Evolutionary conservation across 257 asterid genomes (phyloP).

Genomic region (Euphrasia confusa): DNA sequence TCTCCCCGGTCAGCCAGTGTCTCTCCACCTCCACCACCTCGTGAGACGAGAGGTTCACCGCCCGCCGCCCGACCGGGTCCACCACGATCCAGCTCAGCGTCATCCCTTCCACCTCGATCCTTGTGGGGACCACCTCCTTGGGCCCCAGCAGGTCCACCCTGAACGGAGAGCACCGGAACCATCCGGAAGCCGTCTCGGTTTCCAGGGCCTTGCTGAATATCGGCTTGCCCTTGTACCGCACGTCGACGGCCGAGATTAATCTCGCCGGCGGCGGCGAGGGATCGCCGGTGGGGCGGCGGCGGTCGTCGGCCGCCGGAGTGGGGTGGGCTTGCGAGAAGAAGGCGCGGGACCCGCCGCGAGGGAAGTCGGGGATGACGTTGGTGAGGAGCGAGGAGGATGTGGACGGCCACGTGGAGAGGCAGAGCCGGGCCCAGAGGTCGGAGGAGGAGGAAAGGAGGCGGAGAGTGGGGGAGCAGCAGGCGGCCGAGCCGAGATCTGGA

Average conservation of each 20-base stretch:
- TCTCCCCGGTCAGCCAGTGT: conserved; percentile 90
- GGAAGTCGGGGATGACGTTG: conserved; percentile 44
- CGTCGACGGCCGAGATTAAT: conserved; percentile 75
- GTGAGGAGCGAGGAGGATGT: conserved; percentile 41
- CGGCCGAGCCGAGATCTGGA: conserved; percentile 48
- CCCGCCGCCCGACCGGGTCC: conserved; percentile 44
- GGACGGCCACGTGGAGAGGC: conserved; percentile 84
- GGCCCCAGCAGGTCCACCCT: conserved; percentile 75
- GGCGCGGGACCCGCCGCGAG: conserved; percentile 59
- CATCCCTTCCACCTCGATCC: conserved; percentile 37
- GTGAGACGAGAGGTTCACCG: conserved; percentile 65
- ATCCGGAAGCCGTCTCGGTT: conserved; percentile 53
- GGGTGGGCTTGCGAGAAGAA: conserved; percentile 61
- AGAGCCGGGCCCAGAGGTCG: conserved; percentile 49
- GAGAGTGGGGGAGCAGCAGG: conserved; percentile 58
- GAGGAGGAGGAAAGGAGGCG: conserved; percentile 49
- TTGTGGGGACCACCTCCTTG: conserved; percentile 60
- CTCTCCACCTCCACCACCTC: conserved; percentile 56
- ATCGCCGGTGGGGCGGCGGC: conserved; percentile 13
- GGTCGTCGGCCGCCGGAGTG: conserved; percentile 10
- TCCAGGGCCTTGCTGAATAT: conserved; percentile 49
- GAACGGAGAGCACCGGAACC: conserved; percentile 89
- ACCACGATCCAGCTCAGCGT: conserved; percentile 72
- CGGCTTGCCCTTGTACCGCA: conserved; percentile 34
- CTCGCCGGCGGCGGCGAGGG: conserved; percentile 37